Evolutionary conservation across 345 rosid species (phyloP), one percentile per base, ranked within the genome.

Genomic region (Eucalyptus microcorys): DNA sequence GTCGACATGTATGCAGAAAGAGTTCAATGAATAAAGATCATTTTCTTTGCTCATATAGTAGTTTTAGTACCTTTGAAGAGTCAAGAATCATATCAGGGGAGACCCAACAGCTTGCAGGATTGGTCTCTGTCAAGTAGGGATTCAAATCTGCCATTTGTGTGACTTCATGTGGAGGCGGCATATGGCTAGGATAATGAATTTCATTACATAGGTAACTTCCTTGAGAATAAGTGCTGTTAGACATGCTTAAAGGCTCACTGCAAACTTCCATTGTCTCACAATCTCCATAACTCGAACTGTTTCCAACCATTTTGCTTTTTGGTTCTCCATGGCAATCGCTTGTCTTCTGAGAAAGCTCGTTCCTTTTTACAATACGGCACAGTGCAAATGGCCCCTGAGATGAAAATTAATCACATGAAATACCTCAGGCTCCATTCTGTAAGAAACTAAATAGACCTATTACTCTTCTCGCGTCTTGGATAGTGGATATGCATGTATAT

Each of bases 281-380:
- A 86, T 94, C 94, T 26, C 53, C 92, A 90, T 52, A 87, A 91
- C 93, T 92, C 4, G 94, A 93, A 87, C 91, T 91, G 88, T 93
- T 90, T 52, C 88, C 92, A 3, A 86, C 85, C 64, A 32, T 91
- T 91, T 66, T 94, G 68, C 68, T 43, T 24, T 89, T 93, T 4
- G 90, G 71, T 40, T 93, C 93, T 87, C 89, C 92, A 50, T 87
- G 79, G 12, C 90, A 86, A 86, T 93, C 93, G 80, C 91, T 90
- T 22, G 85, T 90, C 91, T 96, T 97, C 55, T 87, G 92, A 5
- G 91, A 86, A n/a, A 86, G 87, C 87, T 94, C 97, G 34, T 94
- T 96, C 93, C 90, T 95, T 85, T 96, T 96, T 34, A 94, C 71
- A 66, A 97, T 95, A 53, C 96, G 98, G 87, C 99, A 97, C 93